Conservation (phyloP, 441 rosid species). For the Omphalea diandra region DNA sequence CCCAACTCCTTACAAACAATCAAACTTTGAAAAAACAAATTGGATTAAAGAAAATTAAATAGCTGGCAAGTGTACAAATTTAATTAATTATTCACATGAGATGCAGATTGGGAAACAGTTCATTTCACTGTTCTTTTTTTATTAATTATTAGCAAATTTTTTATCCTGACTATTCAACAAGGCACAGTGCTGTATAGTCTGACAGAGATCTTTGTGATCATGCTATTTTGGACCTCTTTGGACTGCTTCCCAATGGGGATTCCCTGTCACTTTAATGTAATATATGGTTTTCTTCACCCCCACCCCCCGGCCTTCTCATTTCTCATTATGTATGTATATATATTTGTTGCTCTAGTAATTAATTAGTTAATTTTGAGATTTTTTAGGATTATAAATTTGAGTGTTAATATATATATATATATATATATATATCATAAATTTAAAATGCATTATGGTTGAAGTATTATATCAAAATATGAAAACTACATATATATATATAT, state of each 20-base stretch:
- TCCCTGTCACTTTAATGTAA: constrained; percentile 19
- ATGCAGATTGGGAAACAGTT: constrained; percentile 15
- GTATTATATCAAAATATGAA: too few species aligned
- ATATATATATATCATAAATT: too few species aligned
- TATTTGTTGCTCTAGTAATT: too few species aligned
- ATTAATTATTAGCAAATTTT: background rate
- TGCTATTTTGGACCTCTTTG: constrained; percentile 32
- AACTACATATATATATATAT: too few species aligned
- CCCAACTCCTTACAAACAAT: constrained; percentile 23
- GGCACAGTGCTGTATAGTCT: constrained; percentile 23
- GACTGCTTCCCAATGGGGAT: constrained; percentile 41
- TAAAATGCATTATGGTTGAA: too few species aligned
- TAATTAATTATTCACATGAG: constrained; percentile 1
- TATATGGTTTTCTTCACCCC: too few species aligned
- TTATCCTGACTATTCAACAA: background rate
- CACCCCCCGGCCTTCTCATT: too few species aligned
- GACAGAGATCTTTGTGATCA: constrained; percentile 43
- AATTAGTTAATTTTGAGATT: too few species aligned
- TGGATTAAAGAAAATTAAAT: background rate
- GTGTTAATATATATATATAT: too few species aligned
- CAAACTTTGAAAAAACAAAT: constrained; percentile 9
- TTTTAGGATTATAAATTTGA: too few species aligned
- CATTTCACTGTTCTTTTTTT: background rate
- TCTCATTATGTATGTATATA: background rate
- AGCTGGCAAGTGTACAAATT: constrained; percentile 27